A percentile compares a stretch with the other conserved stretches of the same genome.
Conservation (phyloP, 805 yeast genomes). For the Nematodospora valgi region DNA sequence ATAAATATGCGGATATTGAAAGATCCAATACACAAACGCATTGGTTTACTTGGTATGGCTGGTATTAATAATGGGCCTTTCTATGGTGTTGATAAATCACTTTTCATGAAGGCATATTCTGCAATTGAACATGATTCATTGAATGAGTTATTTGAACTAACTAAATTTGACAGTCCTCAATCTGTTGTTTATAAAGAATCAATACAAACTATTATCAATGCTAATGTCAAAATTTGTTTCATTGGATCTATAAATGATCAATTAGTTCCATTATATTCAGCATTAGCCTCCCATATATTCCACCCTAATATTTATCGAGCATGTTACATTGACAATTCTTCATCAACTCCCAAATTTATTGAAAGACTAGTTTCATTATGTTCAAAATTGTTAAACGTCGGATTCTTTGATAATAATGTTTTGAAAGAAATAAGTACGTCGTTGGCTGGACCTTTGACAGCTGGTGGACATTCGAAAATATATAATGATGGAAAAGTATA, state of each 20-base stretch:
- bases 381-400: constrained; percentile 69
- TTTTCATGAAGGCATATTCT: constrained; percentile 83
- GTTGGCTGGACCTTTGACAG: constrained; percentile 85
- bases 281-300: constrained; percentile 72
- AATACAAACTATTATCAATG: constrained; percentile 57
- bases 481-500: constrained; percentile 85
- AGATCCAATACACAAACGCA: constrained; percentile 40
- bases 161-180: constrained; percentile 67
- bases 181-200: constrained; percentile 69
- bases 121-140: constrained; percentile 87
- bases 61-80: constrained; percentile 94
- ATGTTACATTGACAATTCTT: constrained; percentile 80
- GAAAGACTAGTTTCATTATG: constrained; percentile 71
- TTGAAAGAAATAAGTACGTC: constrained; percentile 73
- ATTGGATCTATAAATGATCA: constrained; percentile 94
- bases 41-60: constrained; percentile 89
- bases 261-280: constrained; percentile 86
- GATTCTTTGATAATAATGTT: constrained; percentile 81
- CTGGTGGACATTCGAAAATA: constrained; percentile 90
- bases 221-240: constrained; percentile 74
- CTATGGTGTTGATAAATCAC: constrained; percentile 80
- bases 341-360: constrained; percentile 77
- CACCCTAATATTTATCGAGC: constrained; percentile 92
- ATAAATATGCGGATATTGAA: constrained; percentile 51
- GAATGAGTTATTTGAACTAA: constrained; percentile 84